Evolutionary conservation across 2,329 filamentous ascomycete species (phyloP).

Genomic region (Xylariales sp.): DNA sequence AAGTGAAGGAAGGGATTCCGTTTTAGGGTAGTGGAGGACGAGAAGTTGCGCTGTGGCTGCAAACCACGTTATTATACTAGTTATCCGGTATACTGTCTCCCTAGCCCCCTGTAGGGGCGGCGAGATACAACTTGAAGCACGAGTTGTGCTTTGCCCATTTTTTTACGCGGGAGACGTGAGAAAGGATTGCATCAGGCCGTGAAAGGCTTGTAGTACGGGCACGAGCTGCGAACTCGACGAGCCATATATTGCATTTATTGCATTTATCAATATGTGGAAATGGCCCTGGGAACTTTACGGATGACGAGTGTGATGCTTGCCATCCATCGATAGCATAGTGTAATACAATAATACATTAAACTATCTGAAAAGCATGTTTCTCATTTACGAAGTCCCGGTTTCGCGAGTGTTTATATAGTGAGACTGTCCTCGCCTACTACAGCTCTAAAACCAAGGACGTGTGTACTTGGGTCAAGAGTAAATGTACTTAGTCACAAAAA

Average conservation of each 20-base stretch:
- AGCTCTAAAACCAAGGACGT: no score
- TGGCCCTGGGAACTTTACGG: conserved; percentile 12
- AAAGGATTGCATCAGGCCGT: conserved; percentile 5
- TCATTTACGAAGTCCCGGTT: background rate
- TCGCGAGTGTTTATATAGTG: background rate
- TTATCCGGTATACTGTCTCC: conserved; percentile 8
- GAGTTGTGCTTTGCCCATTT: background rate
- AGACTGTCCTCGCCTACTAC: no score
- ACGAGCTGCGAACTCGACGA: conserved; percentile 13
- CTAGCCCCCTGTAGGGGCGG: background rate
- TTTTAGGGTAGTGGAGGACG: conserved; percentile 7
- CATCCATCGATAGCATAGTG: conserved; percentile 28
- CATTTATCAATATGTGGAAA: conserved; percentile 18
- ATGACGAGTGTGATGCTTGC: conserved; percentile 29
- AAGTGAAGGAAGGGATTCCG: conserved; percentile 13
- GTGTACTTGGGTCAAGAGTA: no score
- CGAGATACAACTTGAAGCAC: background rate
- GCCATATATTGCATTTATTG: conserved; percentile 21
- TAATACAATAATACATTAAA: conserved; percentile 39
- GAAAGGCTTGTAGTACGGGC: background rate
- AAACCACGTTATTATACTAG: background rate
- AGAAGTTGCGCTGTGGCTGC: background rate
- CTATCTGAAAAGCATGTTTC: background rate
- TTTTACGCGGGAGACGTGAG: background rate
- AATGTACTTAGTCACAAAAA: no score